These are phyloP conservation scores for Aureobasidium melanogenum DNA, from an alignment of 2,329 filamentous ascomycete genomes.

Conservation along the genomic window DNA sequence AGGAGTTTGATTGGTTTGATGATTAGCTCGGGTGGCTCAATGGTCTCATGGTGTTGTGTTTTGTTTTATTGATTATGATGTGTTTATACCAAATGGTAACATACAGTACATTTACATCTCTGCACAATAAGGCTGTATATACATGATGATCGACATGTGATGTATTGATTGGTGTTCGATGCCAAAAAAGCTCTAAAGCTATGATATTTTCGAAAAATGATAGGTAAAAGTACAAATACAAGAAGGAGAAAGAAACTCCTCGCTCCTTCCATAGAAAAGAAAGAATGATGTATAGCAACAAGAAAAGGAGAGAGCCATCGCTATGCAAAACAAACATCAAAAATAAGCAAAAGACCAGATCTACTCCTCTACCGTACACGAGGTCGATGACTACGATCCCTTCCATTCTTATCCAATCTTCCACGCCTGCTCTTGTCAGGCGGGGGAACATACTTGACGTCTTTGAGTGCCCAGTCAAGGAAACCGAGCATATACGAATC, in stretches of 20 bases:
- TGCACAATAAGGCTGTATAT: neutral
- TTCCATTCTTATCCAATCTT: constrained; percentile 27
- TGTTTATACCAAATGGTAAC: neutral
- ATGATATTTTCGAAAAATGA: neutral
- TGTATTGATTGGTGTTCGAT: neutral
- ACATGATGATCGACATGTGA: neutral
- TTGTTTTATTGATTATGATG: too few species aligned
- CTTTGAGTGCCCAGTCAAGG: constrained; percentile 21
- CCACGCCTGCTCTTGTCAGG: constrained; percentile 20
- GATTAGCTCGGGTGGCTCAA: too few species aligned
- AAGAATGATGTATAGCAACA: neutral
- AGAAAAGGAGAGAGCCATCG: neutral
- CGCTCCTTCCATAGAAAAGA: neutral
- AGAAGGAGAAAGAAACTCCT: neutral
- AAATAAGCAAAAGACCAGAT: neutral
- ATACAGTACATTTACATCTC: neutral
- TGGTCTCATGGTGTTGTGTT: too few species aligned
- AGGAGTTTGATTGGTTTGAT: neutral
- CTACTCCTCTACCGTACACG: neutral
- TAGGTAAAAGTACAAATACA: neutral
- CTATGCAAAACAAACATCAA: neutral
- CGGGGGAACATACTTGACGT: constrained; percentile 27
- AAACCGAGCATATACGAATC: constrained; percentile 47
- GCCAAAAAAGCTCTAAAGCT: neutral
- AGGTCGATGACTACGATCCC: constrained; percentile 28